Evolutionary conservation across 192 early-diverging fungal genomes (phyloP), one percentile per base, ranked within the genome.

Genomic region (Linderina pennispora): DNA sequence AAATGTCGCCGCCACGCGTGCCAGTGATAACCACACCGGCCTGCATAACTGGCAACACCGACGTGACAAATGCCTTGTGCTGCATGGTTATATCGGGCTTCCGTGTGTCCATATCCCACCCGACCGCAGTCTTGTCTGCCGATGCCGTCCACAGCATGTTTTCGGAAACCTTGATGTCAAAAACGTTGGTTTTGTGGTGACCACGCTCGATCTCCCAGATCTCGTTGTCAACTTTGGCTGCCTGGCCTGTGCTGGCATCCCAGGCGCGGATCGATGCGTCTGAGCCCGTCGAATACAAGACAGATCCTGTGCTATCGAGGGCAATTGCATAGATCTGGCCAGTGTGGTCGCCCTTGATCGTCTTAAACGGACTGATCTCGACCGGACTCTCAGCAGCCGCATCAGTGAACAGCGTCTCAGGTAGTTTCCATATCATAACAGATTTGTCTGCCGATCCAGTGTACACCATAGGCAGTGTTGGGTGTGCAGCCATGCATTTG

Each of bases 71-170:
- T 43, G 91, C 87, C 2, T 81, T 80, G 61, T 98, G 95, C 40
- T 74, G 66, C 15, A 95, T 69, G 1, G 78, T 76, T 17, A 83
- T 76, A 55, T 97, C 92, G 2, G 78, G 59, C 18, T 60, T 74
- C 38, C 79, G 76, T 0, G 85, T 86, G 74, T 92, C 71, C 13
- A 70, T 15, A 60, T 98, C 88, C 84, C 92, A 92, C 49, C 92
- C 68, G 49, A 84, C 83, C 1, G 78, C 89, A 0, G 87, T 88
- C 28, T 91, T 94, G 46, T 98, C 95, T 5, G 91, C 95, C 6
- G 93, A 97, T 8, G 81, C 90, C 19, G 87, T 82, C 92, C 92
- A 95, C 35, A 95, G 48, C 40, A 69, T 74, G 8, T 78, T 83
- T 9, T 86, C 82, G 1, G 66, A 75, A n/a, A 77, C 47, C 33